These are phyloP conservation scores for Trichophyton simii DNA, from an alignment of 2,329 filamentous ascomycete genomes.

Conservation along the genomic window DNA sequence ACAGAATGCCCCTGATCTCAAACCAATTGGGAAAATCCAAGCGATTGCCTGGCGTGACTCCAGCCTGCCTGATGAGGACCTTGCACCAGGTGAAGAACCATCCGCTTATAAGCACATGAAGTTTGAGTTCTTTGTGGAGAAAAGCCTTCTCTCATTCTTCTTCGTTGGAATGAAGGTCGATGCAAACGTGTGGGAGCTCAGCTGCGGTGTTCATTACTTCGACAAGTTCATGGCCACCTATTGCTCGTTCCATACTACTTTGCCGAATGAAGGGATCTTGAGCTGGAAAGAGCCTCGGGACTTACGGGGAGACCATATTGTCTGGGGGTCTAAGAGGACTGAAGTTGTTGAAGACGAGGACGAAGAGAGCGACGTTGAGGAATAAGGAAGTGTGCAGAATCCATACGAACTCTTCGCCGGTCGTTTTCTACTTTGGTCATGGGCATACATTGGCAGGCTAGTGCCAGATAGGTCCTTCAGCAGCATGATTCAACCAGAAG, in stretches of 20 bases:
- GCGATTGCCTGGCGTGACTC: constrained; percentile 41
- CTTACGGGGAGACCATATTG: constrained; percentile 13
- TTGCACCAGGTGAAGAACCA: constrained; percentile 23
- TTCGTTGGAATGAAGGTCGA: constrained; percentile 53
- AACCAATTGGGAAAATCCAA: constrained; percentile 41
- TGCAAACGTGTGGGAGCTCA: constrained; percentile 44
- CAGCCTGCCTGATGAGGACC: constrained; percentile 26
- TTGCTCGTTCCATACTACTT: constrained; percentile 51
- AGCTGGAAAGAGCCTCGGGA: constrained; percentile 48
- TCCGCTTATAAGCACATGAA: constrained; percentile 4
- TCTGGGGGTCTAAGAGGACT: constrained; percentile 8
- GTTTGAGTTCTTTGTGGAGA: constrained; percentile 56
- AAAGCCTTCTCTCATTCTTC: constrained; percentile 44
- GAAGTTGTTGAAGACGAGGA: constrained; percentile 7
- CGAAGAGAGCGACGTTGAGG: constrained; percentile 1
- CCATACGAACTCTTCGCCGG: background rate
- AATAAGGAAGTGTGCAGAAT: background rate
- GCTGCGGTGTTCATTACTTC: constrained; percentile 52
- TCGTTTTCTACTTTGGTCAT: no score
- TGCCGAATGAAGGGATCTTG: constrained; percentile 58
- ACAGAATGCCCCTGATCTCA: constrained; percentile 31
- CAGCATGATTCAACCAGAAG: background rate
- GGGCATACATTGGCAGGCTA: no score
- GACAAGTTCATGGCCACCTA: constrained; percentile 44
- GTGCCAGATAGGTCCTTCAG: background rate